A percentile compares a stretch with the other conserved stretches of the same genome.
These are phyloP conservation scores for Plasmodium chabaudi DNA, from an alignment of 169 alveolate genomes.

Conservation along the genomic window DNA sequence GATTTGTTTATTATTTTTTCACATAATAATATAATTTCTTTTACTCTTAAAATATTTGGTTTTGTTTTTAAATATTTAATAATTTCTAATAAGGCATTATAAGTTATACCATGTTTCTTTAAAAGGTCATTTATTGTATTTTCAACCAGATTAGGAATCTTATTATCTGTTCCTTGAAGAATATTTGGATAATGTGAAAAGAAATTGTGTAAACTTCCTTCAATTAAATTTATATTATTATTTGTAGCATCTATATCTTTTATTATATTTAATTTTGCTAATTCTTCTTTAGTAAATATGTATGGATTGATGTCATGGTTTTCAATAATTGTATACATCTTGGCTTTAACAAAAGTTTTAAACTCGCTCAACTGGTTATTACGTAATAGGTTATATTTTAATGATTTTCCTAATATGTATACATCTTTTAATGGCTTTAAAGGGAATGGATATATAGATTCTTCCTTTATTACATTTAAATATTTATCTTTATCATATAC, in stretches of 20 bases:
- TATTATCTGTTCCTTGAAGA: background rate
- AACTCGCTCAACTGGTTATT: constrained; percentile 1
- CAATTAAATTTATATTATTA: background rate
- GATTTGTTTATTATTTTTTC: constrained; percentile 20
- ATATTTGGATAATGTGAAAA: constrained; percentile 17
- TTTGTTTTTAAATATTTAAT: constrained; percentile 21
- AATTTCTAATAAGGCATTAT: constrained; percentile 34
- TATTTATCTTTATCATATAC: constrained; percentile 21
- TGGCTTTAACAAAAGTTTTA: constrained; percentile 12
- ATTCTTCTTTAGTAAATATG: constrained; percentile 31
- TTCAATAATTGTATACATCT: constrained; percentile 29
- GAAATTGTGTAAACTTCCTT: constrained; percentile 31
- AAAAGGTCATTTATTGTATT: background rate
- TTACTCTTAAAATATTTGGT: constrained; percentile 2
- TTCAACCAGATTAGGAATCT: background rate
- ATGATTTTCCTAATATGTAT: constrained; percentile 22
- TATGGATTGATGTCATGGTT: background rate
- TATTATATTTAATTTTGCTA: background rate
- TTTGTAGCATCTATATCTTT: too few species aligned
- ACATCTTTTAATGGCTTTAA: constrained; percentile 36
- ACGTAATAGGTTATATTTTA: background rate
- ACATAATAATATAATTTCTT: constrained; percentile 28
- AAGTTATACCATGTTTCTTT: constrained; percentile 6
- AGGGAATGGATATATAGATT: constrained; percentile 19
- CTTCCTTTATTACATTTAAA: constrained; percentile 18